A percentile compares a stretch with the other conserved stretches of the same genome.
phyloP scores from a whole-genome alignment of 441 rosid species.

The Aquilaria agallochum region DNA sequence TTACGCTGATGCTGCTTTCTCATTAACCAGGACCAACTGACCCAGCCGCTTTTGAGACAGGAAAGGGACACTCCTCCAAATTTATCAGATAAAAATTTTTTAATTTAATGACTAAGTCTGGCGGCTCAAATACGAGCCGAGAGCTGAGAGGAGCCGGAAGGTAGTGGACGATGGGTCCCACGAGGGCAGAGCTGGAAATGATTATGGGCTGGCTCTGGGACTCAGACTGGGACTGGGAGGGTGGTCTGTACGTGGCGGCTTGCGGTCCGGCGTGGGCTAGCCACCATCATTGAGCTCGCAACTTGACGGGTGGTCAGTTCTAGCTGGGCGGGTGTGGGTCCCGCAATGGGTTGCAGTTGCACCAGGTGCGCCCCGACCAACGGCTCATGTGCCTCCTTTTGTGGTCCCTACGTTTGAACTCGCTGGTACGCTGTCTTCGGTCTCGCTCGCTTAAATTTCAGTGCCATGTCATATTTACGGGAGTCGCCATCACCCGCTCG shows the following conservation, averaged over 20 bases:
- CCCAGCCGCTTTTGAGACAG: slow-evolving; percentile 3
- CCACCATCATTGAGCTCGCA: slow-evolving; percentile 58
- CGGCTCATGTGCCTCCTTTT: neutral
- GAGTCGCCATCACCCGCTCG: neutral
- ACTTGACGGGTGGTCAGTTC: slow-evolving; percentile 20
- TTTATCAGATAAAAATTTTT: neutral
- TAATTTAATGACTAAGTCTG: slow-evolving; percentile 6
- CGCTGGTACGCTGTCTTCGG: neutral
- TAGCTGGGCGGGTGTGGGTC: slow-evolving; percentile 17
- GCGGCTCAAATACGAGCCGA: slow-evolving; percentile 5
- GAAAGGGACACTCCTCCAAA: slow-evolving; percentile 32
- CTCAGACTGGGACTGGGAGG: too few relatives aligned
- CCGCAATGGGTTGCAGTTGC: neutral
- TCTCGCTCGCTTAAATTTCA: slow-evolving; percentile 3
- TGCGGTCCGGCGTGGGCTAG: slow-evolving; percentile 70
- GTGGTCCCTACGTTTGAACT: neutral
- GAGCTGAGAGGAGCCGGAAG: slow-evolving; percentile 12
- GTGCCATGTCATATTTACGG: slow-evolving; percentile 7
- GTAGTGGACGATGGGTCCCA: slow-evolving; percentile 32
- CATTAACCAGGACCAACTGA: slow-evolving; percentile 12
- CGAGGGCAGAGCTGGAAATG: slow-evolving; percentile 7
- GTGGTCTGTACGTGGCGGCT: slow-evolving; percentile 48
- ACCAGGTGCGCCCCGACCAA: slow-evolving; percentile 11
- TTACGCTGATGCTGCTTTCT: neutral
- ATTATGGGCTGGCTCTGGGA: slow-evolving; percentile 7